Conservation (phyloP, 1,139 yeast species). For the Candida pseudoviswanathii region DNA sequence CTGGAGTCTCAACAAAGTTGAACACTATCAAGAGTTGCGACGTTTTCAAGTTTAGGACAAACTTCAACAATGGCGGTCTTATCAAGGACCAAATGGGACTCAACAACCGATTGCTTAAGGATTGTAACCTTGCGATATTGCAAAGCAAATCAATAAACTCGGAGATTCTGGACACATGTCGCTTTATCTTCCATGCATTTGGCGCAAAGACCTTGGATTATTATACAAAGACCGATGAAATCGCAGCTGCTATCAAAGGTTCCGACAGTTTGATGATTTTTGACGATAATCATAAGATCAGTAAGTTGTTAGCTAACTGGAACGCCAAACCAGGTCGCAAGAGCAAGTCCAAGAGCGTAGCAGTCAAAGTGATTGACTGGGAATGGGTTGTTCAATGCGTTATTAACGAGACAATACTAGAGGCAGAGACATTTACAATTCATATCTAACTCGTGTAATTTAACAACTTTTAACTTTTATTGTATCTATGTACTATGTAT, state of each 20-base stretch:
- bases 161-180: constrained; percentile 35
- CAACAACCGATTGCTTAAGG: constrained; percentile 36
- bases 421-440: not conserved
- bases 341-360: not conserved
- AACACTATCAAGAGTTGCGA: constrained; percentile 43
- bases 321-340: constrained; percentile 3
- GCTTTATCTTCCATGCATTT: constrained; percentile 48
- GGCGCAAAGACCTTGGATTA: constrained; percentile 38
- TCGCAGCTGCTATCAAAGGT: constrained; percentile 5
- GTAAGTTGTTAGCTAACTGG: constrained; percentile 6
- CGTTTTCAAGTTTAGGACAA: constrained; percentile 37
- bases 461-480: not conserved
- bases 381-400: constrained; percentile 80
- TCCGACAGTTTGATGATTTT: constrained; percentile 22
- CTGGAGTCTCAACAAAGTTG: constrained; percentile 59
- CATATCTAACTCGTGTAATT: not conserved
- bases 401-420: constrained; percentile 39
- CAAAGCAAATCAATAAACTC: constrained; percentile 23
- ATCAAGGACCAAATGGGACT: constrained; percentile 41
- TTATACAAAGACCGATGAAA: constrained; percentile 13
- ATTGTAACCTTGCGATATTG: constrained; percentile 33
- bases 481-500: not conserved
- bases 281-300: constrained; percentile 21
- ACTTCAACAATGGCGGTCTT: constrained; percentile 23
- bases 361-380: constrained; percentile 45